Evolutionary conservation across 352 stramenopile species (phyloP), one percentile per base, ranked within the genome.

Genomic region (Halophytophthora batemanensis): DNA sequence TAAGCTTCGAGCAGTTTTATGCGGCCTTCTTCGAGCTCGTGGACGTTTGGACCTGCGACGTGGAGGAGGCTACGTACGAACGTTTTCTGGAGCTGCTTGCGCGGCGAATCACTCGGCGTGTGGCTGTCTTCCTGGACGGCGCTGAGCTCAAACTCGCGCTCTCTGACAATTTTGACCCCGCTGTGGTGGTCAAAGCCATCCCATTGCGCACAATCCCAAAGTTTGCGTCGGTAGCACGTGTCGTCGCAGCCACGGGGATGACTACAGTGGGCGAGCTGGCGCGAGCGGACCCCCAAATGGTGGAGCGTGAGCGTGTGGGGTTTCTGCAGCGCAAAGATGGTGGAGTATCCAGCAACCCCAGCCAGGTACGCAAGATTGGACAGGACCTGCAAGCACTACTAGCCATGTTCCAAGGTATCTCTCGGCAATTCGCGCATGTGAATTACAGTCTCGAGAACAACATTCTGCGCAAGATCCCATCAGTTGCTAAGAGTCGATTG

Each of bases 11-110:
- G 6, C 70, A 86, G 46, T 92, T 92, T 53, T 82, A 77, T 55
- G 51, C 68, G 0, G 76, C 82, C 1, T 28, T 92, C 1, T 92
- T 92, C 37, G 82, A 92, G 49, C 63, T 92, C 19, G 82, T 92
- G 5, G 78, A 92, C 36, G 52, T 92, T 8, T 92, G 82, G 82
- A 92, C 82, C 1, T 92, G 82, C 61, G 82, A 92, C 55, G 71
- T 87, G 12, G 45, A 84, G 34, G 77, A 92, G 46, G 19, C 19
- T 14, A 90, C 78, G 10, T 92, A 92, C 55, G 62, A 66, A 25
- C 64, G 74, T 14, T 92, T 90, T 34, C 45, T 90, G 10, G 64
- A 89, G 42, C 54, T 90, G 11, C 68, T 92, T n/a, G 59, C 66
- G 17, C 62, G 66, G 3, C 74, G 79, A 15, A 88, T 93, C 45